Conservation (phyloP, 768 basidiomycete species). For the Cantharellus anzutake region DNA sequence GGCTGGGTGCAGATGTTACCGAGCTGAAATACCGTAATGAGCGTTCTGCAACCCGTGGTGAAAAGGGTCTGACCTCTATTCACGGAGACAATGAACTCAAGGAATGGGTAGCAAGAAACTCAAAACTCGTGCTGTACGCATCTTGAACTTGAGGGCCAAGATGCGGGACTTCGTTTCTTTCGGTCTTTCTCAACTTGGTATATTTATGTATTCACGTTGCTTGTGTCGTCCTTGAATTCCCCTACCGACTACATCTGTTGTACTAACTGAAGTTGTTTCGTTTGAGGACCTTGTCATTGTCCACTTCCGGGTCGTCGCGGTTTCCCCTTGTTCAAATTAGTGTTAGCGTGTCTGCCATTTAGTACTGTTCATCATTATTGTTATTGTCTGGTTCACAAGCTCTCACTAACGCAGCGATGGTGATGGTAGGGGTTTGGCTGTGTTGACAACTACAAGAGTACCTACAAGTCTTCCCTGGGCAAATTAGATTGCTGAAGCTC, state of each 20-base stretch:
- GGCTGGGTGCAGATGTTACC: slow-evolving; percentile 56
- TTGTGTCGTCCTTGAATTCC: too few species aligned
- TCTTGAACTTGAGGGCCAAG: background rate
- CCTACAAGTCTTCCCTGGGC: background rate
- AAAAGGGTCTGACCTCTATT: slow-evolving; percentile 33
- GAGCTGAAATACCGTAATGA: slow-evolving; percentile 52
- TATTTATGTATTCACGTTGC: too few species aligned
- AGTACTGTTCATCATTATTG: background rate
- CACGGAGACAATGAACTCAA: slow-evolving; percentile 43
- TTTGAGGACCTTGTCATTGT: background rate
- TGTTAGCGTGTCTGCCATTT: too few species aligned
- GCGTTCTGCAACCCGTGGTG: slow-evolving; percentile 21
- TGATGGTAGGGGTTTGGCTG: too few species aligned
- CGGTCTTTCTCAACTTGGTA: too few species aligned
- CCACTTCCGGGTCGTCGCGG: background rate
- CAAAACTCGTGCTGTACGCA: slow-evolving; percentile 59
- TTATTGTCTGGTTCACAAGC: background rate
- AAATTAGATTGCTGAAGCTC: slow-evolving; percentile 11
- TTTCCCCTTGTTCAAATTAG: background rate
- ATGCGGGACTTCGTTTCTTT: too few species aligned
- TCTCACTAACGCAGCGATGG: background rate
- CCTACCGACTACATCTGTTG: too few species aligned
- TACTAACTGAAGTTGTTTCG: too few species aligned
- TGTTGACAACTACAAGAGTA: background rate
- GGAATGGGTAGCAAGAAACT: slow-evolving; percentile 57